These are phyloP conservation scores for Phalaenopsis hybrid DNA, from an alignment of 116 monocot genomes.

Conservation along the genomic window DNA sequence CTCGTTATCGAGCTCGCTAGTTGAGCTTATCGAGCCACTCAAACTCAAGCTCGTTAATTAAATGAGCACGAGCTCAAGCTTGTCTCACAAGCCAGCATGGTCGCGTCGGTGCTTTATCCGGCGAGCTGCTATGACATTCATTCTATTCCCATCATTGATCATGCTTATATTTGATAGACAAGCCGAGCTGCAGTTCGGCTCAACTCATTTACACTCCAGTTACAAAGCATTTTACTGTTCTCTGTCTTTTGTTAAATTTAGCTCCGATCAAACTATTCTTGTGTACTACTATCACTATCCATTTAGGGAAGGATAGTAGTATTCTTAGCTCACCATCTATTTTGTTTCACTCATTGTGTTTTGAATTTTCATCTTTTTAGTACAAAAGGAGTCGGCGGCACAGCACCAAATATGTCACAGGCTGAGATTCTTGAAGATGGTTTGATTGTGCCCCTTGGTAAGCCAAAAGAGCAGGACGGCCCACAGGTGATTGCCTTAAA, in stretches of 20 bases:
- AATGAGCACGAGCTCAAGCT: too few species aligned
- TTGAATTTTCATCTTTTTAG: slow-evolving; percentile 15
- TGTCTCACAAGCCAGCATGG: too few species aligned
- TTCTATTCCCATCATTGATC: too few species aligned
- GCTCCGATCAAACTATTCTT: too few species aligned
- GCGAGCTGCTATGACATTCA: too few species aligned
- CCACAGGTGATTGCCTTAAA: slow-evolving; percentile 20
- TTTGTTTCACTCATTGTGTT: background rate
- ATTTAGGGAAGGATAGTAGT: background rate
- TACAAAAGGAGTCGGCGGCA: slow-evolving; percentile 81
- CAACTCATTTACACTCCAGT: too few species aligned
- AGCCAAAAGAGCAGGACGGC: slow-evolving; percentile 41
- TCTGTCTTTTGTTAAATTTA: background rate
- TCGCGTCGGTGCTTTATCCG: too few species aligned
- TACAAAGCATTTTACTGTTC: background rate
- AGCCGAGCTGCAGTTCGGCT: too few species aligned
- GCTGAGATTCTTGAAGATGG: slow-evolving; percentile 49
- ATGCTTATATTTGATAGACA: too few species aligned
- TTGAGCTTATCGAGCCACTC: too few species aligned
- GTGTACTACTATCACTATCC: background rate
- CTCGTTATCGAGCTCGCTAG: too few species aligned
- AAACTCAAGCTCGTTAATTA: too few species aligned
- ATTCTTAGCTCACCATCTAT: background rate
- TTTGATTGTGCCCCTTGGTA: slow-evolving; percentile 71
- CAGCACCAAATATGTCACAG: slow-evolving; percentile 56